Base-by-base conservation (phyloP, 305 asterid species). In the Ilex paraguariensis region DNA sequence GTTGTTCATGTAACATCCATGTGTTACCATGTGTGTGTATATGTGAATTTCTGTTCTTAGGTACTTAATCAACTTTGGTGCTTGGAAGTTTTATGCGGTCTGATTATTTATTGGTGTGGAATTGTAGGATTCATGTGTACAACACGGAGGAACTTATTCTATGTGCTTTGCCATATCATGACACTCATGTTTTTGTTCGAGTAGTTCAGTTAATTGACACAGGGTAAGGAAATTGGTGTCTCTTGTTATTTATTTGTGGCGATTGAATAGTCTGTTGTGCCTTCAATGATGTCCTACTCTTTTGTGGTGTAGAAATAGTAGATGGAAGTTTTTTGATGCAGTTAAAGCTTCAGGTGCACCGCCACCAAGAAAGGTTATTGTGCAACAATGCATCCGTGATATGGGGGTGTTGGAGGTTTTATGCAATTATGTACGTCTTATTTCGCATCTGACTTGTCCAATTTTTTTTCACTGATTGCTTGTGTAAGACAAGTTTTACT, bases 241-340 rank as follows among this genome's bases (percentile, higher is more conserved):
- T 58, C 50, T 55, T 59, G 40, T 10, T n/a, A n/a, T 61, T 57
- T 54, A 56, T 63, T 15, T 46, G 56, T 48, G 48, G n/a, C 15
- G 32, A 13, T 39, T 4, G 12, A 40, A 6, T 51, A 5, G n/a
- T n/a, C 32, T 4, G 45, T 1, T 13, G 21, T 57, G 17, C 6
- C 15, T 30, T 46, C 13, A 8, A 10, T 36, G 10, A 42, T 56
- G 10, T 62, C 51, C 57, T 67, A 57, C 49, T 72, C 64, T 42
- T 57, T 56, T 77, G 73, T 70, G 74, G 72, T 77, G 73, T 83
- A 93, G 99, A 61, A 93, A 90, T 70, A 82, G 78, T 64, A 84
- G 66, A 73, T 93, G 99, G 99, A 84, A 69, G 73, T 93, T 93
- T 79, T 95, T 93, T 46, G 90, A 84, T 68, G 99, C 95, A 64